Evolutionary conservation across 129 eudicot genomes (phyloP), one percentile per base, ranked within the genome.

Genomic region (Centrapalus pauciflorus): DNA sequence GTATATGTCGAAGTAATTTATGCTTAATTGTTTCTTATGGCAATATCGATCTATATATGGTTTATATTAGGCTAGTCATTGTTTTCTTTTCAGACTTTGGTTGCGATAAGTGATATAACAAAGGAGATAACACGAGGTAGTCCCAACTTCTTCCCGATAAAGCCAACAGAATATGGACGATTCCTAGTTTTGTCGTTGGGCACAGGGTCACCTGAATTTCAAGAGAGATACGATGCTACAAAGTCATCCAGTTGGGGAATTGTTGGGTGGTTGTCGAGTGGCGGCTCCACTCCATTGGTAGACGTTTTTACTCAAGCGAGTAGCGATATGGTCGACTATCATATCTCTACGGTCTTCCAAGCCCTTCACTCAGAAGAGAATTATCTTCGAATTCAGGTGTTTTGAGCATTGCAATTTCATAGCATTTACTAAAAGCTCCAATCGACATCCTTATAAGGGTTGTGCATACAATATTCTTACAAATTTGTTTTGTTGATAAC

Each of bases 351-450:
- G 0, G 57, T 82, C 8, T 82, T 86, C 40, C 73, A 86, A 48
- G 71, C 93, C 26, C 76, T 72, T 46, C 61, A 69, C 25, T 76
- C 81, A 2, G 61, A 67, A 23, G 76, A 70, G 16, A 65, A 73
- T 37, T 85, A 85, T 66, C 83, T 82, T 26, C 84, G 92, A 7
- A 76, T 85, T 56, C 92, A 85, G 73, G 90, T 84, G 67, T 54
- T 55, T 25, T 46, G 16, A 8, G 7, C 10, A 17, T 16, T 7
- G 9, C 12, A 17, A 14, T 48, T 48, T 4, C 2, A 48, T 48
- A n/a, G n/a, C n/a, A n/a, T n/a, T n/a, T n/a, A n/a, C n/a, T n/a
- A n/a, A n/a, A n/a, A n/a, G n/a, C n/a, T n/a, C n/a, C n/a, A n/a
- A n/a, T n/a, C n/a, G n/a, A n/a, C n/a, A n/a, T n/a, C n/a, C n/a